Evolutionary conservation across 2,329 filamentous ascomycete genomes (phyloP), one percentile per base, ranked within the genome.

Genomic region (Metarhizium rileyi): DNA sequence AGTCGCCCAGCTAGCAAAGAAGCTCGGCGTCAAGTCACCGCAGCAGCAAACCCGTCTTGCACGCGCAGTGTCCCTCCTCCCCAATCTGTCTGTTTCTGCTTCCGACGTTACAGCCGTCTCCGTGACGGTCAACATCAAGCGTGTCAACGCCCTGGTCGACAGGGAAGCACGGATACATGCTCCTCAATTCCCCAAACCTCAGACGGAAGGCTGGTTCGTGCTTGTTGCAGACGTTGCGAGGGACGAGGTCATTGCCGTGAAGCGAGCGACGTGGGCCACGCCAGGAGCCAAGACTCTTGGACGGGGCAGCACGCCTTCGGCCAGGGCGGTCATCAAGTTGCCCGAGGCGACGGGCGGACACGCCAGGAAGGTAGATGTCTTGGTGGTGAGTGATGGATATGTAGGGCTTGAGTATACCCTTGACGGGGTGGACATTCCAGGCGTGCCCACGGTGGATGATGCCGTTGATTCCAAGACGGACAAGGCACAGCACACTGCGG

Each of bases 161-260:
- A 70, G 75, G 8, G 86, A 90, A 1, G 83, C 80, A 45, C 80
- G 85, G 53, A 86, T 96, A 62, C 95, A 84, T 59, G 89, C 93
- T 0, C 91, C 94, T 3, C 78, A 80, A 22, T 97, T 95, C 69
- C 91, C 91, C 1, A 98, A 98, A 68, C 83, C 90, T 16, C 93
- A 98, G 67, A 93, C 83, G 0, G 93, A 98, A 62, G 90, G 90
- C 0, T 97, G 84, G 78, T 97, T 98, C 66, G 80, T 93, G 14
- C 63, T 97, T 22, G 76, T 95, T 0, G 84, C 82, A 6, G 81
- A 86, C 57, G 60, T 78, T 2, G 71, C 71, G 1, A 77, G 70
- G 6, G 88, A 91, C 52, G 88, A 96, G 57, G 76, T 97, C 36
- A 67, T 95, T 4, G 91, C 86, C 3, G 73, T 98, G 54, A 97